Conservation (phyloP, 805 yeast species). For the Pichia rugopelliculosa region DNA sequence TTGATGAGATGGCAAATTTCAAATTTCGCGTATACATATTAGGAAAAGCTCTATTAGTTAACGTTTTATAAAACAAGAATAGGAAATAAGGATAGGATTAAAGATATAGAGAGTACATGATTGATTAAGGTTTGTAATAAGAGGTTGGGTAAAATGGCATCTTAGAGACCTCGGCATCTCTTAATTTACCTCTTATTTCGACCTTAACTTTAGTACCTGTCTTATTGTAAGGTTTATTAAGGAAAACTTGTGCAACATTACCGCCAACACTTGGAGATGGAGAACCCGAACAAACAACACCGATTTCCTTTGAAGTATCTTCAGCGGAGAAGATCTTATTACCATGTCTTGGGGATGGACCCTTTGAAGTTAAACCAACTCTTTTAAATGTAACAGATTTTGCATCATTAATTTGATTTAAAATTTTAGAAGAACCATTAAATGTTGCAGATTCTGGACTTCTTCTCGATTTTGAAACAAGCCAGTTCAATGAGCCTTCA, state of each 20-base stretch:
- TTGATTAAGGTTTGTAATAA: slow-evolving; percentile 44
- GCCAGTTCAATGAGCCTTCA: slow-evolving; percentile 86
- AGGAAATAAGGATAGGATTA: not conserved
- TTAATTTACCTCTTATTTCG: slow-evolving; percentile 75
- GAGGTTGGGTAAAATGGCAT: slow-evolving; percentile 78
- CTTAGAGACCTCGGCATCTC: slow-evolving; percentile 69
- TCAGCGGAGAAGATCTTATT: slow-evolving; percentile 51
- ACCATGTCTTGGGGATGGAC: slow-evolving; percentile 91
- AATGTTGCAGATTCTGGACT: slow-evolving; percentile 39
- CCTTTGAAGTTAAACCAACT: slow-evolving; percentile 67
- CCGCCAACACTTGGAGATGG: slow-evolving; percentile 55
- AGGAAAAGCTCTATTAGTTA: not conserved
- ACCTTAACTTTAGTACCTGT: slow-evolving; percentile 65
- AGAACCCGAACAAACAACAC: slow-evolving; percentile 53
- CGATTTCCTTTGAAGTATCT: slow-evolving; percentile 45
- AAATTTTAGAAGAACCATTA: slow-evolving; percentile 69
- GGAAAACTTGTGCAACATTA: slow-evolving; percentile 88
- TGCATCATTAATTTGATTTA: slow-evolving; percentile 56
- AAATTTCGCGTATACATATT: not conserved
- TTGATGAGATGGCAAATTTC: not conserved
- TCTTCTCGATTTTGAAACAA: slow-evolving; percentile 76
- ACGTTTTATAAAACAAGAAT: not conserved
- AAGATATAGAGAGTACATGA: not conserved
- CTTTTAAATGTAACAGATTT: slow-evolving; percentile 56
- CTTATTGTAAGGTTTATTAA: slow-evolving; percentile 64